Base-by-base conservation (phyloP, 805 yeast species). In the Candida silvatica region DNA sequence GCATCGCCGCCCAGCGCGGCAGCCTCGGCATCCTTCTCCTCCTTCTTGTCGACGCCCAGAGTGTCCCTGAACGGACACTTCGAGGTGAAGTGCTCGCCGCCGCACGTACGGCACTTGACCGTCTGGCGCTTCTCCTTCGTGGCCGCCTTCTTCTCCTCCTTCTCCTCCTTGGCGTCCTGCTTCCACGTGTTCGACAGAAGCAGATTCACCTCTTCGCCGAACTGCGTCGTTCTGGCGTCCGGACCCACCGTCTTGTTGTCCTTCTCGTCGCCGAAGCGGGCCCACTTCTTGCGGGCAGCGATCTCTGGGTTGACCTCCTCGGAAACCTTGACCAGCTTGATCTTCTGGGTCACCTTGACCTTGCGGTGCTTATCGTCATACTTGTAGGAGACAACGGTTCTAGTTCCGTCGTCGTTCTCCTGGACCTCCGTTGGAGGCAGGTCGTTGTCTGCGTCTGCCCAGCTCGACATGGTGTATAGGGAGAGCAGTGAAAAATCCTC, bases 61-160 rank as follows among this genome's bases (percentile, higher is more conserved):
- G 92, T 82, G 51, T 81, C 94, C 66, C 83, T 88, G 74, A 76
- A 86, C 44, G 98, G 98, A 82, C 99, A 92, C 66, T 81, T 80
- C 59, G 86, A 66, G 28, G 97, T 83, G 73, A 79, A 84, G 70
- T 92, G 99, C 47, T 77, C 81, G 55, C 95, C 96, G 41, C 82
- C 83, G 80, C 99, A 92, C 37, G 72, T 66, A 74, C 97, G 84
- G 75, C 98, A 92, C 45, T 59, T 62, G 37, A 64, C 64, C 37
- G 66, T 64, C 29, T 54, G 71, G 57, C 77, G 82, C 54, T 71
- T 79, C 52, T 73, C 76, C 61, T 77, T 44, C 12, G 45, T 38
- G 65, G 54, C 37, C 29, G 62, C 66, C 49, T 64, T 62, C 41
- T 65, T 67, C 42, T 64, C 62, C 29, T 56, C 74, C 57, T 78